Evolutionary conservation across 352 stramenopile genomes (phyloP), one percentile per base, ranked within the genome.

Genomic region (Phytopythium ostracodes): DNA sequence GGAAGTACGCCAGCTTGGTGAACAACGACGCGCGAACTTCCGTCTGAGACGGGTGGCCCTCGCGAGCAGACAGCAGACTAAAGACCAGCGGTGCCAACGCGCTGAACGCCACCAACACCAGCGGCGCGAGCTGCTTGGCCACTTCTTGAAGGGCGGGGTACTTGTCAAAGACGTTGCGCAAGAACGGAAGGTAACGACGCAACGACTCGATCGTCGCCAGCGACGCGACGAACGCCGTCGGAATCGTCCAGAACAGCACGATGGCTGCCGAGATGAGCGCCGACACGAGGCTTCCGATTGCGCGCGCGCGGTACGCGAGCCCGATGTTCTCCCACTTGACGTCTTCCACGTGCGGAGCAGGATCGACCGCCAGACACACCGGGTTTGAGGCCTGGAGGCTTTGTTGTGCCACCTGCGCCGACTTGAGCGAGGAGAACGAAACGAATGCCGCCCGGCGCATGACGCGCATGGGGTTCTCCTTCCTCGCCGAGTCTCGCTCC

Each of bases 171-270:
- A 72, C 75, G 42, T 70, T 67, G 68, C 88, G 81, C 14, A 94
- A 50, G 31, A 87, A 90, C 24, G 85, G 85, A 31, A 91, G 56
- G 5, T 79, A 65, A 17, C 67, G 76, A 17, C 75, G 76, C 47
- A 94, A 70, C 29, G 79, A 89, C 53, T 91, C 83, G 27, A 92
- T 75, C 4, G 74, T 89, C 22, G 85, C 65, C 15, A 94, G 59
- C 14, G 85, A 92, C 10, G 83, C 76, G 11, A 94, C 80, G 27
- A 92, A 89, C 1, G 81, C 81, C 38, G 83, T 91, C 20, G 85
- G 85, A 53, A 94, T 88, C 4, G 85, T 94, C 83, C 85, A 94
- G 60, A 94, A 94, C 10, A 94, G 64, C 53, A 92, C 81, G 59
- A 94, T 88, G 22, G 49, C 59, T 0, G 71, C 72, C 10, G 85